Evolutionary conservation across 2,329 filamentous ascomycete genomes (phyloP), one percentile per base, ranked within the genome.

Genomic region (Diaporthe helianthi): DNA sequence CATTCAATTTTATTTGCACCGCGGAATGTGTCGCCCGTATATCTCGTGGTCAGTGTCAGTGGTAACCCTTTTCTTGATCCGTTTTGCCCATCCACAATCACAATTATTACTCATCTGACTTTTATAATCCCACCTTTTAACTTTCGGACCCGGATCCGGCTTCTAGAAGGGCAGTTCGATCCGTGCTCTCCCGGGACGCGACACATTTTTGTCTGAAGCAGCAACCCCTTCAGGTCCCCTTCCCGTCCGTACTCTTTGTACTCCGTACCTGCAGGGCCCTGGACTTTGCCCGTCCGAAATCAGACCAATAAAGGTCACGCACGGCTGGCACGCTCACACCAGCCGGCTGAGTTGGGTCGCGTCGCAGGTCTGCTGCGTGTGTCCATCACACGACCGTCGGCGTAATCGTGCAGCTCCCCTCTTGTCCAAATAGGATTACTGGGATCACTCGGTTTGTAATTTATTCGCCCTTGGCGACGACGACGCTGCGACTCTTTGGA

Each of bases 391-490:
- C 29, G 24, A 36, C 58, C 4, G 36, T 33, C 41, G 58, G 58
- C n/a, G 29, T 63, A 13, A 36, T 63, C 41, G 29, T 63, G 58
- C 44, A 63, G 58, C 44, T 63, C 58, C 41, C 58, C 24, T n/a
- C 29, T 8, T 63, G 41, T 63, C 17, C n/a, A 22, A 22, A 47
- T 31, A 47, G 24, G 46, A 22, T 41, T 61, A 24, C 55, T 36
- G 15, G 53, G 36, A 58, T 58, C 53, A 41, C 33, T 41, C 38
- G n/a, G 38, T 9, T 33, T 12, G 17, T n/a, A n/a, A n/a, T n/a
- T n/a, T n/a, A n/a, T 47, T 46, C 55, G 17, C 38, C 38, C 36
- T 60, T 47, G 6, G 26, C 55, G 55, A 33, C 33, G 6, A 19
- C 55, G 55, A 33, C 33, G 33, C 33, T 33, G 13, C 13, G 13